Percentiles rank a stretch among this genome's conserved stretches.
These are phyloP conservation scores for Lactarius quietus DNA, from an alignment of 768 basidiomycete genomes.

Conservation along the genomic window DNA sequence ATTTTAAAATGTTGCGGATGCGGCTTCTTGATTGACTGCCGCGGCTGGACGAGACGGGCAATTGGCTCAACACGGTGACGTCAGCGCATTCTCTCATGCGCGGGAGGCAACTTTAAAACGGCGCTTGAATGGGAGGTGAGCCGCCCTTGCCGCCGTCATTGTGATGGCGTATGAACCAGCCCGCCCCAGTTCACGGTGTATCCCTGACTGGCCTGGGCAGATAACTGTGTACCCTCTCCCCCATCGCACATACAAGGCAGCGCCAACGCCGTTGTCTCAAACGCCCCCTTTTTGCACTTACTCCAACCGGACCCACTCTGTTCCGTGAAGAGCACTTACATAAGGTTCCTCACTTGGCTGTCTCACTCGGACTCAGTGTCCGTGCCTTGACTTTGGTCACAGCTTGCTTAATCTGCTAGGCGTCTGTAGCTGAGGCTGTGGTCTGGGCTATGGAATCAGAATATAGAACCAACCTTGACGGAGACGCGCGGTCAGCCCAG, in stretches of 20 bases:
- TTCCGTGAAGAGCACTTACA: constrained; percentile 20
- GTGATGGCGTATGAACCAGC: not conserved
- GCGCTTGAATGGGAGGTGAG: constrained; percentile 14
- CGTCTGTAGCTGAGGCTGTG: constrained; percentile 8
- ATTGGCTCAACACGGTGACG: constrained; percentile 16
- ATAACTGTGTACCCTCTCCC: not conserved
- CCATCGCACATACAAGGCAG: not conserved
- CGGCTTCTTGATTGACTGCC: constrained; percentile 9
- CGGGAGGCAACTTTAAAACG: constrained; percentile 19
- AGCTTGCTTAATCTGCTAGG: constrained; percentile 17
- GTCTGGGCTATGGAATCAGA: constrained; percentile 19
- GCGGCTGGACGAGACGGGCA: constrained; percentile 4
- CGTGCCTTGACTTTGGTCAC: constrained; percentile 17
- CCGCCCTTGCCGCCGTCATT: not conserved
- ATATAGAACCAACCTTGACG: constrained; percentile 16
- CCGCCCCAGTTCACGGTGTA: not conserved
- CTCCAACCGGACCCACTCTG: constrained; percentile 18
- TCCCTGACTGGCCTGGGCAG: not conserved
- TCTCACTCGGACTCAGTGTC: not conserved
- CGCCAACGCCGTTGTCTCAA: not conserved
- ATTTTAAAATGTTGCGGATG: constrained; percentile 6
- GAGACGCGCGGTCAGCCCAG: constrained; percentile 11
- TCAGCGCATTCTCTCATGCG: constrained; percentile 15
- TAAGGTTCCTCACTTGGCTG: constrained; percentile 10
- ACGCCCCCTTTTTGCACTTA: not conserved